Evolutionary conservation across 176 grass and related monocot genomes (phyloP).

Genomic region (Rhynchospora tenuis): DNA sequence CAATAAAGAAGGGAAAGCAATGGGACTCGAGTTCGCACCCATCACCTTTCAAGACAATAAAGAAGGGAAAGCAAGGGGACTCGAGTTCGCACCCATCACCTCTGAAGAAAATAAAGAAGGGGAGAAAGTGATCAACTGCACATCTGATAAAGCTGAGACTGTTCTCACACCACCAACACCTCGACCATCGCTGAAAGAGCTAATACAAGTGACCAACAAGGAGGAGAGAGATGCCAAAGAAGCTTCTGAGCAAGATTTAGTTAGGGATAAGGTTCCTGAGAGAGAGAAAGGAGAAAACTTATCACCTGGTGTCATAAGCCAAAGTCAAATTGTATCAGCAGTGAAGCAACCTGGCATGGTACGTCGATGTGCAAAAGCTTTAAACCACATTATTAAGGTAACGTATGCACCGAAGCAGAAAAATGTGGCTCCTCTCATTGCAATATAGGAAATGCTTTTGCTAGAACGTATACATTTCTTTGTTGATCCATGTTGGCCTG

Average conservation of each 20-base stretch:
- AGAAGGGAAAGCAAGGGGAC: constrained; percentile 22
- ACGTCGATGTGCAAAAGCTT: constrained; percentile 56
- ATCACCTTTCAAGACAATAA: constrained; percentile 20
- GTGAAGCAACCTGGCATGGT: constrained; percentile 44
- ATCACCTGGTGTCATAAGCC: constrained; percentile 39
- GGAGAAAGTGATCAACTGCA: constrained; percentile 9
- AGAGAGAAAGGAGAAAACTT: constrained; percentile 11
- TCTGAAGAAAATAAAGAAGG: constrained; percentile 21
- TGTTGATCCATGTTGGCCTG: not conserved
- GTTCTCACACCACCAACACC: constrained; percentile 23
- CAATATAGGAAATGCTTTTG: constrained; percentile 13
- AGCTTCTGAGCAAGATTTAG: not conserved
- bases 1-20: constrained; percentile 23
- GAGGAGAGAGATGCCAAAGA: constrained; percentile 26
- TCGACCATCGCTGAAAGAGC: constrained; percentile 56
- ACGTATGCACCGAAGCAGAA: constrained; percentile 59
- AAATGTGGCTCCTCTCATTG: constrained; percentile 32
- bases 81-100: constrained; percentile 28
- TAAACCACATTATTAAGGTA: constrained; percentile 73
- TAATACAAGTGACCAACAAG: constrained; percentile 49
- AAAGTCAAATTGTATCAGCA: constrained; percentile 24
- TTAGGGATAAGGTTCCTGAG: not conserved
- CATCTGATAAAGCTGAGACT: not conserved
- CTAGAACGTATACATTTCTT: not conserved
- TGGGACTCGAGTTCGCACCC: constrained; percentile 26